Percentiles rank a stretch among this genome's conserved stretches.
These are phyloP conservation scores for Anthoceros angustus DNA, from an alignment of 225 moss, liverwort and hornwort species.

Conservation along the genomic window DNA sequence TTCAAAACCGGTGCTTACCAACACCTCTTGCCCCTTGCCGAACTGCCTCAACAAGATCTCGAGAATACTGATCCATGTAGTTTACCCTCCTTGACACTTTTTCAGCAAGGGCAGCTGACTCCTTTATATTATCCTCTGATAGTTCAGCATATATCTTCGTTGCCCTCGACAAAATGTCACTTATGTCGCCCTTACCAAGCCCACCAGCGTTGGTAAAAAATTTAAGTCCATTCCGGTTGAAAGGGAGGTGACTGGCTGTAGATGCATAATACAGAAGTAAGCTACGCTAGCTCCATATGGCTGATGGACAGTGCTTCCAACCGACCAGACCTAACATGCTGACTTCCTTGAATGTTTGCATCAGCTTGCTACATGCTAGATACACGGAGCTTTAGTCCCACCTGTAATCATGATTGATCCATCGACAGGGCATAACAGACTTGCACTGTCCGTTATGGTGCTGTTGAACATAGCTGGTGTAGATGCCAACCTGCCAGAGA, in stretches of 20 bases:
- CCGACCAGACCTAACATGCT: neutral
- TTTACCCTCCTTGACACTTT: conserved; percentile 30
- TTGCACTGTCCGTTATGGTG: conserved; percentile 47
- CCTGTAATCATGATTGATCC: conserved; percentile 94
- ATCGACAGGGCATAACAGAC: conserved; percentile 68
- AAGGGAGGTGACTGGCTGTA: conserved; percentile 94
- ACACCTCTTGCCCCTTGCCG: conserved; percentile 66
- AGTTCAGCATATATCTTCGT: conserved; percentile 54
- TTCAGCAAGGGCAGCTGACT: conserved; percentile 19
- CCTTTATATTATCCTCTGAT: conserved; percentile 19
- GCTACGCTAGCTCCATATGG: too few species aligned
- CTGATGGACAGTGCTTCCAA: neutral
- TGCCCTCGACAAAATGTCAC: conserved; percentile 60
- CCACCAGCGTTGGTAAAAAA: conserved; percentile 84
- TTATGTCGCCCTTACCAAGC: conserved; percentile 70
- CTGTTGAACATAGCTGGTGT: conserved; percentile 99
- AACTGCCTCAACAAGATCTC: conserved; percentile 84
- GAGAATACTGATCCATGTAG: conserved; percentile 83
- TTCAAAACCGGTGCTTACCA: conserved; percentile 28
- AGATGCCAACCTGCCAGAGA: conserved; percentile 56
- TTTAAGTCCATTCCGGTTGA: conserved; percentile 87
- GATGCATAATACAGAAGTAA: neutral
- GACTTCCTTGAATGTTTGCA: neutral
- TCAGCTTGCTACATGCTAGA: neutral
- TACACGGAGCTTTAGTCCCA: conserved; percentile 5